These are phyloP conservation scores for Starmerella apis DNA, from an alignment of 805 yeast genomes.

Conservation along the genomic window DNA sequence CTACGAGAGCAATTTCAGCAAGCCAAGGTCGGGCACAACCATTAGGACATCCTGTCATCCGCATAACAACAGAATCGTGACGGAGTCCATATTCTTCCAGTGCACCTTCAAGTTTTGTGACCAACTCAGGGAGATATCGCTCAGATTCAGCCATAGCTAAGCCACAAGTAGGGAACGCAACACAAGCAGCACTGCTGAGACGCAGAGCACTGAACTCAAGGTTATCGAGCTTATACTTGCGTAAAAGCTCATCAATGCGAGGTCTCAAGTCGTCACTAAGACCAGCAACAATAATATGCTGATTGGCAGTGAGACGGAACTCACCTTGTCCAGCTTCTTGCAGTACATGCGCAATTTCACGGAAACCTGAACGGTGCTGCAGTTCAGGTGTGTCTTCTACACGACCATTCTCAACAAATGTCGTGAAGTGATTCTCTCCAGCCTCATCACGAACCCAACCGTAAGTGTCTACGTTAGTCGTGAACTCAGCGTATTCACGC, in stretches of 20 bases:
- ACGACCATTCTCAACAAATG: constrained; percentile 93
- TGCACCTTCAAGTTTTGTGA: constrained; percentile 71
- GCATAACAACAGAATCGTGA: constrained; percentile 88
- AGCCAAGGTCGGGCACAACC: constrained; percentile 99
- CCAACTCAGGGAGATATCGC: constrained; percentile 74
- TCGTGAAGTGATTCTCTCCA: constrained; percentile 80
- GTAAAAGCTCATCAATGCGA: constrained; percentile 51
- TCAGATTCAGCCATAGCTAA: constrained; percentile 98
- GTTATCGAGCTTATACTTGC: constrained; percentile 71
- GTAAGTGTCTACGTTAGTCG: constrained; percentile 78
- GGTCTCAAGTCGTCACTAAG: constrained; percentile 59
- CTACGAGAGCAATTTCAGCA: constrained; percentile 90
- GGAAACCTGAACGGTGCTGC: constrained; percentile 81
- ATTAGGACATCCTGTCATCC: constrained; percentile 99
- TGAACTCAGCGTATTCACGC: constrained; percentile 55
- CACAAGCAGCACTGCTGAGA: constrained; percentile 90
- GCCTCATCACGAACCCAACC: constrained; percentile 81
- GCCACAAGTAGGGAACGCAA: constrained; percentile 97
- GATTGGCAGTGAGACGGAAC: constrained; percentile 92
- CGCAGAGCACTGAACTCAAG: constrained; percentile 73
- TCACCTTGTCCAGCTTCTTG: constrained; percentile 44
- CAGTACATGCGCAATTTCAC: constrained; percentile 63
- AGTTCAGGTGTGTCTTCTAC: constrained; percentile 84
- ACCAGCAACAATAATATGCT: constrained; percentile 71
- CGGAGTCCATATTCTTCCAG: constrained; percentile 86